These are phyloP conservation scores for Auricularia auricula-judae DNA, from an alignment of 768 basidiomycete species.

Conservation along the genomic window DNA sequence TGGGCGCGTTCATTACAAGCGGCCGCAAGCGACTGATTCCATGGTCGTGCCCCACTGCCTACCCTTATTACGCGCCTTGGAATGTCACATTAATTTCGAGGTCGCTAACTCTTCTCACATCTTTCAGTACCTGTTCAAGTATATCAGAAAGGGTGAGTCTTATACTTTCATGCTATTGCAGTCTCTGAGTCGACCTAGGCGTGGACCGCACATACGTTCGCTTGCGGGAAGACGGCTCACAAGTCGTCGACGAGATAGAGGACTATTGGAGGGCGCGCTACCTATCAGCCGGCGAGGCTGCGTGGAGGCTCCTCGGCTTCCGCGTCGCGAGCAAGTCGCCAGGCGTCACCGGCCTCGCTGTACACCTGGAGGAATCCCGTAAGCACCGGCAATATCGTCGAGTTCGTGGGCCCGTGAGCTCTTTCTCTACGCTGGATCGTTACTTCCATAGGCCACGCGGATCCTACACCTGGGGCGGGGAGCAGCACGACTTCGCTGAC, in stretches of 20 bases:
- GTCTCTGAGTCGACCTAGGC: constrained; percentile 3
- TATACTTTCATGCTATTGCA: neutral
- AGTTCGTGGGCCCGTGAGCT: neutral
- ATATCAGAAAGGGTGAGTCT: constrained; percentile 25
- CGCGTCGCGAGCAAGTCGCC: constrained; percentile 24
- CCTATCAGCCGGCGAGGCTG: constrained; percentile 24
- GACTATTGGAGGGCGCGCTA: constrained; percentile 26
- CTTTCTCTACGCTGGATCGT: constrained; percentile 10
- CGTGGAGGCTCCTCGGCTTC: constrained; percentile 24
- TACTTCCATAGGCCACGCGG: constrained; percentile 14
- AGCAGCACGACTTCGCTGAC: no score
- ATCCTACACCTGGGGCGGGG: no score
- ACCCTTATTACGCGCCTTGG: constrained; percentile 14
- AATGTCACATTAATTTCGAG: constrained; percentile 30
- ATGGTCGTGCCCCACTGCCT: constrained; percentile 22
- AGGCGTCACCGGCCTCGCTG: constrained; percentile 20
- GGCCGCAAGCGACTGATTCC: constrained; percentile 14
- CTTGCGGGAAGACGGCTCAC: constrained; percentile 2
- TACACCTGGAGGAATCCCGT: constrained; percentile 17
- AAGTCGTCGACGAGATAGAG: constrained; percentile 22
- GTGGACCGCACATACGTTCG: constrained; percentile 10
- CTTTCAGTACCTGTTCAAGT: constrained; percentile 31
- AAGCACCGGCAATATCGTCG: constrained; percentile 17
- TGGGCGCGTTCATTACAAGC: constrained; percentile 20
- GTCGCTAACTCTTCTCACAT: constrained; percentile 8